A percentile compares a stretch with the other conserved stretches of the same genome.
These are phyloP conservation scores for Microthlaspi erraticum DNA, from an alignment of 345 rosid genomes.

Conservation along the genomic window DNA sequence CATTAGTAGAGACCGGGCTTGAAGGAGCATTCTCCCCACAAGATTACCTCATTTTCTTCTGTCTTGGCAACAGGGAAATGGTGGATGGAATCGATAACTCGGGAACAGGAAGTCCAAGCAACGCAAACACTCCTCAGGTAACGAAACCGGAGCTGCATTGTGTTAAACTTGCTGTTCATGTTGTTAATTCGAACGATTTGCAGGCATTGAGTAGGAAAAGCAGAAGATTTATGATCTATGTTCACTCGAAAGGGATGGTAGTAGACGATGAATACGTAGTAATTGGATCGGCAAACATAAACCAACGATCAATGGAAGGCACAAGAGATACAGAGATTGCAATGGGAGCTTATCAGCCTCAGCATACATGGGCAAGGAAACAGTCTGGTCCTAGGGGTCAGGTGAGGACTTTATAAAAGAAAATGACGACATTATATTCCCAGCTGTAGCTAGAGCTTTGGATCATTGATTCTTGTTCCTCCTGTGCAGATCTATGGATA, in stretches of 20 bases:
- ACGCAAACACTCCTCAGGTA: constrained; percentile 69
- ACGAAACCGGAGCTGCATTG: constrained; percentile 8
- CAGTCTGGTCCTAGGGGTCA: constrained; percentile 62
- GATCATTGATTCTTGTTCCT: constrained; percentile 6
- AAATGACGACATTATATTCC: not conserved
- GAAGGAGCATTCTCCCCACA: constrained; percentile 73
- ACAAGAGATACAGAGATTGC: constrained; percentile 94
- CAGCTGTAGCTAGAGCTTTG: not conserved
- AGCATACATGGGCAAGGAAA: constrained; percentile 61
- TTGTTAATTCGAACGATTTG: constrained; percentile 1
- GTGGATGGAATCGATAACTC: constrained; percentile 42
- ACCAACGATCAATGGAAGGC: constrained; percentile 91
- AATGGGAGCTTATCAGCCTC: constrained; percentile 93
- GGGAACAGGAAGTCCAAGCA: constrained; percentile 41
- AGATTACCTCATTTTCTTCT: constrained; percentile 83
- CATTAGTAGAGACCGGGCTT: constrained; percentile 72
- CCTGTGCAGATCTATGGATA: constrained; percentile 70
- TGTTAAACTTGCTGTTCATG: not conserved
- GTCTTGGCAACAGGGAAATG: constrained; percentile 86
- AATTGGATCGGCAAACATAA: constrained; percentile 90
- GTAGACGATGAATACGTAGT: constrained; percentile 88
- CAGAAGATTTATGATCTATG: constrained; percentile 82
- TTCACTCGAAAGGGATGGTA: constrained; percentile 93
- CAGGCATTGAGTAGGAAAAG: constrained; percentile 64
- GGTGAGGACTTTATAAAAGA: constrained; percentile 41